Percentiles rank a stretch among this genome's conserved stretches.
phyloP scores from a whole-genome alignment of 2,329 filamentous ascomycete species.

The Kalaharituber pfeilii region DNA sequence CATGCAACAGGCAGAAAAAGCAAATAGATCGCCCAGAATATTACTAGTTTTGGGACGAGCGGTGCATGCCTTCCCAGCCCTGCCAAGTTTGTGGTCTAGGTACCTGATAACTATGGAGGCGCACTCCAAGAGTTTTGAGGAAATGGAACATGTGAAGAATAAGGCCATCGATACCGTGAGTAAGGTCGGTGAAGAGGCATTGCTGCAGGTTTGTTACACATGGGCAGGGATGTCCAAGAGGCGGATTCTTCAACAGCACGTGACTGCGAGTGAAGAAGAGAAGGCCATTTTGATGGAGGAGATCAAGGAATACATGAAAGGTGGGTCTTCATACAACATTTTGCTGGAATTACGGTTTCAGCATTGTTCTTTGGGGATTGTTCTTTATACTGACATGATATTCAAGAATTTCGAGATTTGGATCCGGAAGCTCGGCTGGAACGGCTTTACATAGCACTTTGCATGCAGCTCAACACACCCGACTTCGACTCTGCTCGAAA shows the following conservation, averaged over 20 bases:
- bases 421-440: conserved; percentile 48
- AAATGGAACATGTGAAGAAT: conserved; percentile 81
- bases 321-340: conserved; percentile 25
- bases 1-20: conserved; percentile 18
- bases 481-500: conserved; percentile 59
- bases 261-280: conserved; percentile 32
- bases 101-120: conserved; percentile 74
- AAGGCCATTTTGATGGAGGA: not conserved
- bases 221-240: conserved; percentile 93
- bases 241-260: conserved; percentile 55
- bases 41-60: conserved; percentile 63
- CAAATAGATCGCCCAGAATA: conserved; percentile 25
- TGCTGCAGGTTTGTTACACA: conserved; percentile 77
- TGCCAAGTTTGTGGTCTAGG: conserved; percentile 69
- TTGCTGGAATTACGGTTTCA: conserved; percentile 63
- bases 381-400: conserved; percentile 28
- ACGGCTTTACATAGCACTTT: conserved; percentile 66
- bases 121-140: conserved; percentile 54
- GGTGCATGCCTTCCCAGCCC: conserved; percentile 76
- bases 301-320: not conserved
- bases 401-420: not conserved
- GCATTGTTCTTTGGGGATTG: conserved; percentile 77
- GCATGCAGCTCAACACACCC: conserved; percentile 89
- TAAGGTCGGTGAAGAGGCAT: conserved; percentile 67
- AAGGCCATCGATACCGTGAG: conserved; percentile 72